Evolutionary conservation across 129 eudicot genomes (phyloP).

Genomic region (Saussurea involucrata): DNA sequence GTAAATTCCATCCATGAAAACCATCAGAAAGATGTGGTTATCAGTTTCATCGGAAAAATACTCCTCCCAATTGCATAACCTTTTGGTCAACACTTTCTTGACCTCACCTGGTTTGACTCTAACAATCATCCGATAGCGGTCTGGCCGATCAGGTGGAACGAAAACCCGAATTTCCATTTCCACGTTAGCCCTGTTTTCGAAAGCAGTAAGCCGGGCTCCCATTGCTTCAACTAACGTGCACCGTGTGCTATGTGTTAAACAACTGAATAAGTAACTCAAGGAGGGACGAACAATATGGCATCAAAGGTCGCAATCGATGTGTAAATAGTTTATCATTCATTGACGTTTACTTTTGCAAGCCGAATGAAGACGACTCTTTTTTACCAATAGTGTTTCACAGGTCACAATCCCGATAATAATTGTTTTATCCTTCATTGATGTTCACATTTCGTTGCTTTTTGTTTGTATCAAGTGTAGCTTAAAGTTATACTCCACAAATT

Average conservation of each 20-base stretch:
- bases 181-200: conserved; percentile 33
- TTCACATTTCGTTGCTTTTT: not conserved
- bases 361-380: not conserved
- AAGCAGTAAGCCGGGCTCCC: conserved; percentile 27
- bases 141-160: conserved; percentile 38
- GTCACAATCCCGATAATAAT: not conserved
- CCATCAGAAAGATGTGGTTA: conserved; percentile 27
- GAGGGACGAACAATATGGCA: not conserved
- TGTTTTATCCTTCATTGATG: not conserved
- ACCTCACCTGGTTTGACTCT: conserved; percentile 35
- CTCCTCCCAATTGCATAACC: conserved; percentile 12
- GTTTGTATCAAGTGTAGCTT: conserved; percentile 4
- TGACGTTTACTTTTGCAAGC: conserved; percentile 10
- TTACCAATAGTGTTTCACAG: not conserved
- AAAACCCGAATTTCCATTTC: conserved; percentile 41
- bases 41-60: not conserved
- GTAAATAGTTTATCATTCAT: conserved; percentile 8
- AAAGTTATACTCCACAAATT: not conserved
- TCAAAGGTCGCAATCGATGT: conserved; percentile 1
- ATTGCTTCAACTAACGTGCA: conserved; percentile 4
- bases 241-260: not conserved
- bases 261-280: not conserved
- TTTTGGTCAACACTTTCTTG: conserved; percentile 20
- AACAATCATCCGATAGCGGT: conserved; percentile 28
- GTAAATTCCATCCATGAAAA: conserved; percentile 33